Base-by-base conservation (phyloP, 176 grass and related monocot species). In the Oryza coarctata region DNA sequence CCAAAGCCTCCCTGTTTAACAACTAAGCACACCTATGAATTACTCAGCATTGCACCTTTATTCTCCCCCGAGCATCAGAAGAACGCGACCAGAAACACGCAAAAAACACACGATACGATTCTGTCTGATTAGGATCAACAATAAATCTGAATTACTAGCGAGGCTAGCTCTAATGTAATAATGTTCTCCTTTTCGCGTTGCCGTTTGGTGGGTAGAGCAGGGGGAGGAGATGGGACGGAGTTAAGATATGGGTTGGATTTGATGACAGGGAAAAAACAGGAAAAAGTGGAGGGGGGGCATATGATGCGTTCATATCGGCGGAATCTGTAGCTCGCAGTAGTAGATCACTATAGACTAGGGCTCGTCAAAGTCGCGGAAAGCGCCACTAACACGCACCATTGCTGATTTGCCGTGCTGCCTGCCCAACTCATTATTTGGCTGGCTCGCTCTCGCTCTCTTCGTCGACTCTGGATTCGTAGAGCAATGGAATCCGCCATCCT, bases 231-330 rank as follows among this genome's bases (percentile, higher is more conserved):
- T 14, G 70, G 13, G 14, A 63, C 9, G 38, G 49, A 9, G 50
- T 7, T 30, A n/a, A 75, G 87, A 89, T 89, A 71, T 17, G 71
- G 58, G 1, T 23, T 30, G 73, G 87, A 82, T 89, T 57, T 64
- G 52, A 76, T 60, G 58, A 36, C 57, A 45, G 20, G 34, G 27
- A 73, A 79, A 86, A 17, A 66, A 45, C 60, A 9, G 15, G 61
- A 23, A 86, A 70, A 79, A 80, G 38, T 31, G 15, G n/a, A 10
- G 4, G 39, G 31, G 4, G 39, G 31, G 84, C 69, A 83, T 83
- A 64, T 3, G 88, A 86, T 90, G 84, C 84, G 62, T 83, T 83
- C 84, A 79, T 62, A 74, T 74, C 47, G 36, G 13, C 15, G 14
- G 67, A 82, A 82, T 72, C 65, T 17, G 32, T 66, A 49, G 79